A percentile compares a stretch with the other conserved stretches of the same genome.
These are phyloP conservation scores for Epichloe sibirici DNA, from an alignment of 2,329 filamentous ascomycete species.

Conservation along the genomic window DNA sequence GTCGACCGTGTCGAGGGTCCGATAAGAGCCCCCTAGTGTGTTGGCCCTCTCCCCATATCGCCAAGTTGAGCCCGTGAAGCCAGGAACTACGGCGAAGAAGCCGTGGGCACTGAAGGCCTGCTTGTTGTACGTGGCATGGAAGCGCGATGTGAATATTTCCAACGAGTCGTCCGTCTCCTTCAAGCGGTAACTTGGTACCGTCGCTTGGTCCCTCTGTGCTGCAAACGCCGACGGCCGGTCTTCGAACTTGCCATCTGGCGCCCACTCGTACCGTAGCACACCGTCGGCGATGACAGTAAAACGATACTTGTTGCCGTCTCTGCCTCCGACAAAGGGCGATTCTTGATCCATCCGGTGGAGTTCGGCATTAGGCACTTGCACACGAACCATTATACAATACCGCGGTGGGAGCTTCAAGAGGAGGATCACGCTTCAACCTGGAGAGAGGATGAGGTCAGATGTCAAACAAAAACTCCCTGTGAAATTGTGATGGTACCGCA, in stretches of 20 bases:
- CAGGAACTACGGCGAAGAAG: conserved; percentile 30
- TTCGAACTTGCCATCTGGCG: conserved; percentile 46
- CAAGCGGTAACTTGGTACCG: conserved; percentile 32
- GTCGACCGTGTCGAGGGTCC: conserved; percentile 42
- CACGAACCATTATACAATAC: background rate
- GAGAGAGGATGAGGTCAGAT: background rate
- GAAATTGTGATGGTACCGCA: no score
- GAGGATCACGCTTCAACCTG: no score
- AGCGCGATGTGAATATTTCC: conserved; percentile 42
- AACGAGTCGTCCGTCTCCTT: conserved; percentile 32
- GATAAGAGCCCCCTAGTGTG: conserved; percentile 34
- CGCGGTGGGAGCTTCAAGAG: no score
- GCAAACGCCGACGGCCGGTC: conserved; percentile 51
- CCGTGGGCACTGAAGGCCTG: conserved; percentile 39
- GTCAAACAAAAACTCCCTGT: no score
- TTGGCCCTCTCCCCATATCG: conserved; percentile 33
- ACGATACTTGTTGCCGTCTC: conserved; percentile 30
- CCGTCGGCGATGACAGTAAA: conserved; percentile 47
- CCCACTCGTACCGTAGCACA: conserved; percentile 50
- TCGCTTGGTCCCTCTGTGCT: conserved; percentile 34
- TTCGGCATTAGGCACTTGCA: background rate
- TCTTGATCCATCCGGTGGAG: background rate
- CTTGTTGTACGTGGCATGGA: conserved; percentile 48
- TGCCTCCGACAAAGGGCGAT: conserved; percentile 9
- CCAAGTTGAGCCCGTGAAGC: conserved; percentile 30